Percentiles rank a stretch among this genome's conserved stretches.
phyloP scores from a whole-genome alignment of 768 basidiomycete species.

The Lactifluus rugatus region DNA sequence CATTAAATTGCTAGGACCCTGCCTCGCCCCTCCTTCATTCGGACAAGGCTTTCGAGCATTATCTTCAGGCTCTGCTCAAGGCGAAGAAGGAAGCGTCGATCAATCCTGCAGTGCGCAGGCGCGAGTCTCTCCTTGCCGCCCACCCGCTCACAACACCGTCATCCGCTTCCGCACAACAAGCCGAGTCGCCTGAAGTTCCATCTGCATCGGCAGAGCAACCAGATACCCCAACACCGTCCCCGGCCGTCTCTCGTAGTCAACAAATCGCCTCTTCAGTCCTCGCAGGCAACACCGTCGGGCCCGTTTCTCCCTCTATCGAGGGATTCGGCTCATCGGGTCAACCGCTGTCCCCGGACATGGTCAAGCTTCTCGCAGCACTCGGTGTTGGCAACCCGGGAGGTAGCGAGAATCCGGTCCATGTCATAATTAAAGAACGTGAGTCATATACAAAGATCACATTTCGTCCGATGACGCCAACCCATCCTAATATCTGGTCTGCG shows the following conservation, averaged over 20 bases:
- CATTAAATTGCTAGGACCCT: conserved; percentile 40
- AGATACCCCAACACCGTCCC: not conserved
- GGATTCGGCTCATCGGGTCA: conserved; percentile 7
- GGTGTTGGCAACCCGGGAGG: conserved; percentile 33
- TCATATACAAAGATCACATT: conserved; percentile 14
- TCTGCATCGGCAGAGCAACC: not conserved
- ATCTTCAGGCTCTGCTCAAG: conserved; percentile 57
- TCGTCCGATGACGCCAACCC: not conserved
- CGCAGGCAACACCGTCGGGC: conserved; percentile 8
- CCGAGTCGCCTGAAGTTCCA: conserved; percentile 4
- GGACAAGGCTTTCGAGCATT: conserved; percentile 65
- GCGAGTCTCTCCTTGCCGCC: conserved; percentile 50
- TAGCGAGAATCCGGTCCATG: conserved; percentile 58
- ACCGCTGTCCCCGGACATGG: conserved; percentile 26
- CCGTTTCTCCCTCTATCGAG: not conserved
- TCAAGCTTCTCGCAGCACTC: conserved; percentile 36
- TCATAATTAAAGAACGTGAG: conserved; percentile 75
- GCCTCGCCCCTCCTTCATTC: conserved; percentile 61
- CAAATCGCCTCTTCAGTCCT: conserved; percentile 36
- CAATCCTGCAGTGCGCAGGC: conserved; percentile 52
- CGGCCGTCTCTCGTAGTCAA: conserved; percentile 29
- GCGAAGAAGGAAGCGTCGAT: conserved; percentile 48
- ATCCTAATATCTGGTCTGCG: too few relatives aligned
- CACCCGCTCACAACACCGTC: conserved; percentile 10
- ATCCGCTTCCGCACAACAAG: not conserved